Conservation (phyloP, 805 yeast genomes). For the Kluyveromyces starmeri region DNA sequence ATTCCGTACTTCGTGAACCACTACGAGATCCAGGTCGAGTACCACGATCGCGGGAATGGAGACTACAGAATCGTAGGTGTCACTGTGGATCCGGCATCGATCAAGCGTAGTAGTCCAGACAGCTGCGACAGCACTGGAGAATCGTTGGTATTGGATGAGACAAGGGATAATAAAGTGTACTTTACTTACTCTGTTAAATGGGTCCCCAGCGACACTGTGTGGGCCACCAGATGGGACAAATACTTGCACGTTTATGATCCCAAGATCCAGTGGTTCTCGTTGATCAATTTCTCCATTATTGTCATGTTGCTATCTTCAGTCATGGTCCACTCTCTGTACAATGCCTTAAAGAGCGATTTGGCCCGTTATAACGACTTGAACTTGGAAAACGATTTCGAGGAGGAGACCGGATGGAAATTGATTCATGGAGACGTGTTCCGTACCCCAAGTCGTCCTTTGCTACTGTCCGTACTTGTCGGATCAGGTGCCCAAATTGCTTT, state of each 20-base stretch:
- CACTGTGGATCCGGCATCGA: slow-evolving; percentile 61
- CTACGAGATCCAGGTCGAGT: slow-evolving; percentile 68
- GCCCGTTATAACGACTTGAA: slow-evolving; percentile 82
- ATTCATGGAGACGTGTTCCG: slow-evolving; percentile 94
- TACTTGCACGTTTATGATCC: slow-evolving; percentile 88
- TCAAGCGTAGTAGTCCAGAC: slow-evolving; percentile 34
- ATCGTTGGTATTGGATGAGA: slow-evolving; percentile 42
- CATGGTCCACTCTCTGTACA: slow-evolving; percentile 67
- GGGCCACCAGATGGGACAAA: slow-evolving; percentile 99
- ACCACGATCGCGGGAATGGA: slow-evolving; percentile 62
- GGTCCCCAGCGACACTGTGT: slow-evolving; percentile 58
- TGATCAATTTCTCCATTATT: slow-evolving; percentile 75
- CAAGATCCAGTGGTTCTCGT: slow-evolving; percentile 91
- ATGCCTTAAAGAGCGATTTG: slow-evolving; percentile 79
- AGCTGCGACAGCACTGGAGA: slow-evolving; percentile 23
- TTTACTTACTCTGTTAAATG: slow-evolving; percentile 83
- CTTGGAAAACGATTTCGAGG: slow-evolving; percentile 77
- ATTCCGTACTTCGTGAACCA: slow-evolving; percentile 69
- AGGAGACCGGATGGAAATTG: slow-evolving; percentile 95
- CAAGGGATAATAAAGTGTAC: slow-evolving; percentile 46
- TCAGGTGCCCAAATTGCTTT: slow-evolving; percentile 78
- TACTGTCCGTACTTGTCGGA: slow-evolving; percentile 75
- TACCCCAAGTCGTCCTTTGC: slow-evolving; percentile 60
- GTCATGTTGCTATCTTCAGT: slow-evolving; percentile 69
- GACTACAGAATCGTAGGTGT: slow-evolving; percentile 88